Evolutionary conservation across 2,329 filamentous ascomycete species (phyloP).

Genomic region (Rachicladosporium sp.): DNA sequence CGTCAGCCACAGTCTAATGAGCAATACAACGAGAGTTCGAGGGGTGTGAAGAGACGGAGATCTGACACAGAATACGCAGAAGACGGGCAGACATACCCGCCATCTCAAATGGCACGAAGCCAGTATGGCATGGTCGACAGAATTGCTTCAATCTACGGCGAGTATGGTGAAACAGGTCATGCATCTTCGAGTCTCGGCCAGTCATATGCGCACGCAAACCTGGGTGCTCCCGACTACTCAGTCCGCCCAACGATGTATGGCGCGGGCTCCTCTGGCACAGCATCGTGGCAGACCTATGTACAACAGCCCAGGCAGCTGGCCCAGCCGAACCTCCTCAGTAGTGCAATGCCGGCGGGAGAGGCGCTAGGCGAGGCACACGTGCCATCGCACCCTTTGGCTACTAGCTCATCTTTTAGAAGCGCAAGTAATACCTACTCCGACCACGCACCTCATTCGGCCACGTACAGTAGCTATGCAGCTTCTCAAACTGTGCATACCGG

Average conservation of each 20-base stretch:
- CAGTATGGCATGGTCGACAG: constrained; percentile 1
- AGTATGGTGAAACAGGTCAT: constrained; percentile 2
- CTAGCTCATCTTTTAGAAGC: too few species aligned
- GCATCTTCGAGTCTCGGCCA: constrained; percentile 3
- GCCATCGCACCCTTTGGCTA: constrained; percentile 4
- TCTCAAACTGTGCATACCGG: constrained; percentile 1
- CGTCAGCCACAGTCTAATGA: constrained; percentile 3
- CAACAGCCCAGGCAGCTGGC: constrained; percentile 3
- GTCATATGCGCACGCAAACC: constrained; percentile 1
- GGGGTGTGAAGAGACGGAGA: constrained; percentile 14
- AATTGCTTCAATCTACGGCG: constrained; percentile 1
- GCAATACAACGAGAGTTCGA: constrained; percentile 10
- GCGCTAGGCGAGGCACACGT: too few species aligned
- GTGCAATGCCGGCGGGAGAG: too few species aligned
- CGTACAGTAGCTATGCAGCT: constrained; percentile 3
- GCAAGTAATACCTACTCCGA: constrained; percentile 4
- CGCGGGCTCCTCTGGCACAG: constrained; percentile 1
- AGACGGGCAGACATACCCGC: constrained; percentile 1
- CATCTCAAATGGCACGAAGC: constrained; percentile 4
- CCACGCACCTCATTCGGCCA: constrained; percentile 4
- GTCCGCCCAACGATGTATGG: neutral
- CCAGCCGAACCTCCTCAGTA: too few species aligned
- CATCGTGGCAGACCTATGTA: constrained; percentile 3
- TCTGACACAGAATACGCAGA: constrained; percentile 15
- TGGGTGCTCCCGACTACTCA: neutral